Base-by-base conservation (phyloP, 2,329 filamentous ascomycete genomes). In the Aspergillus candidus region DNA sequence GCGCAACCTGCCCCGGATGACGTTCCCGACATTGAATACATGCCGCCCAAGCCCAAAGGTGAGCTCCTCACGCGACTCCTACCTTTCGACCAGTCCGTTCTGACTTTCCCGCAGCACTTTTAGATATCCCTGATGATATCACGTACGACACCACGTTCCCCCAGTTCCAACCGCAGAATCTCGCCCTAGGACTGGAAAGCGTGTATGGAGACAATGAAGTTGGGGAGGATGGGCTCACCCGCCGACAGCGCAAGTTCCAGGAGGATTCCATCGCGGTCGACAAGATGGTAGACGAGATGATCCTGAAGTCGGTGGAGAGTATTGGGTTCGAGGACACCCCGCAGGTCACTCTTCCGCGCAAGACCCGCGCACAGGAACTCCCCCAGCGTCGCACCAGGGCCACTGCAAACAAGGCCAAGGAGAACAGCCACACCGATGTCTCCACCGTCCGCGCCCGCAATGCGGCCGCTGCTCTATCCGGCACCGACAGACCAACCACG, bases 11-110 rank as follows among this genome's bases (percentile, higher is more conserved):
- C 67, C n/a, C 70, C 75, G 40, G 73, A 78, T 41, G 70, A 75
- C 48, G 74, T 86, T 35, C 81, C 83, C 18, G 90, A 96, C 43
- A 80, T 91, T 48, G 93, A 97, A 72, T 95, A 94, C 64, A 89
- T 88, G 62, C 88, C 91, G 5, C 88, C 88, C 0, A 83, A 75
- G 48, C 77, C 82, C 1, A 77, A 76, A 52, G 71, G 72, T 74
- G 61, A 44, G 60, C 47, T n/a, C 17, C 14, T 11, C 50, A 62
- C 15, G 56, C 48, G 30, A 13, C n/a, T 38, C 10, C 29, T 27
- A 22, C 6, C 5, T 13, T 27, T 27, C 22, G 18, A 27, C 7
- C 22, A 11, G 10, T 18, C 15, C 7, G 6, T 36, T 42, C 38
- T 56, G 39, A 54, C 39, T 22, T 10, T 15, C 14, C 68, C 80